Evolutionary conservation across 805 yeast species (phyloP), one percentile per base, ranked within the genome.

Genomic region (Candida alai): DNA sequence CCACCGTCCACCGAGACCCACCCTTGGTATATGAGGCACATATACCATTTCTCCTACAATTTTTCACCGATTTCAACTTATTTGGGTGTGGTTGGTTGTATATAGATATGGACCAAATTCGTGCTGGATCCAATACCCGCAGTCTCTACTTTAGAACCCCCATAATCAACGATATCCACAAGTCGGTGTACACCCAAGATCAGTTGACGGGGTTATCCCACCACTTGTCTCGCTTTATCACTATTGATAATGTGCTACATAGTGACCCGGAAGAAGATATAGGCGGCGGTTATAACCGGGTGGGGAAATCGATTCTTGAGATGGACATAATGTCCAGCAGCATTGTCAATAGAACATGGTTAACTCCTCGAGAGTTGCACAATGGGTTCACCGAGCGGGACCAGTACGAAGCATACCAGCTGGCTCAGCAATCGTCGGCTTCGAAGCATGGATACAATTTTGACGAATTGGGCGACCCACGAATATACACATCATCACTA

Each of bases 51-150:
- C 50, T 74, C 1, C 55, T 86, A 5, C 97, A 93, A 50, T 87
- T 90, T 49, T 54, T 86, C 18, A 68, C 84, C 0, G 98, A 93
- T 51, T 87, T 72, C 57, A 89, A 90, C 50, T 56, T 90, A 19
- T 85, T 71, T 51, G 94, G 96, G 1, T 85, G 96, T 55, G 78
- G 80, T 4, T 85, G 95, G 90, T 40, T 89, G 15, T 59, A 69
- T 12, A 37, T 80, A 1, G 47, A 52, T 2, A 31, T 34, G 43
- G 60, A 30, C 5, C 33, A 19, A 20, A 27, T 24, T 6, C 18
- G 12, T 9, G 23, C 19, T 6, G 28, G 24, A 5, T 16, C 27
- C 23, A 39, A 31, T 21, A 28, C 15, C 1, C 20, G 16, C 13
- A 39, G 45, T 4, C 58, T 73, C 16, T 71, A 59, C 41, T 81